Evolutionary conservation across 805 yeast genomes (phyloP).

Genomic region (Scheffersomyces spartinae): DNA sequence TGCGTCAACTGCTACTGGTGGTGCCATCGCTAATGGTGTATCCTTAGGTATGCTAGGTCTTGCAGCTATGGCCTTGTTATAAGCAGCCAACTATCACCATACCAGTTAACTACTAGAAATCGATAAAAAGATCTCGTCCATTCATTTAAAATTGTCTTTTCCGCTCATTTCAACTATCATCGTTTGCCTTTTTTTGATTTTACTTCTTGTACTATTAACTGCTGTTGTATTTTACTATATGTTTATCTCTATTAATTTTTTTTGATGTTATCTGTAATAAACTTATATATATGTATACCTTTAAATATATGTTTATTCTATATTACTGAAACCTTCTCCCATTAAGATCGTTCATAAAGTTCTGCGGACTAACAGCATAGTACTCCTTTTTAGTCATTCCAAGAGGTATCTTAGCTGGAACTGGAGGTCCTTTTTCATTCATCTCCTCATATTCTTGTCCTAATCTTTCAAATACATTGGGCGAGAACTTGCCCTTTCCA

Average conservation of each 20-base stretch:
- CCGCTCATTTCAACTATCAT: no score
- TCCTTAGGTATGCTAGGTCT: constrained; percentile 15
- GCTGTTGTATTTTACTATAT: no score
- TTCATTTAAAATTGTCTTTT: no score
- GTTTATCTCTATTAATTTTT: no score
- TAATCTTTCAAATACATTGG: no score
- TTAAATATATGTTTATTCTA: no score
- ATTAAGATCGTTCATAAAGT: constrained; percentile 24
- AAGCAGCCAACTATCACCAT: constrained; percentile 2
- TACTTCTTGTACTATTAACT: no score
- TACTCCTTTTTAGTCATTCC: constrained; percentile 32
- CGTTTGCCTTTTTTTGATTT: no score
- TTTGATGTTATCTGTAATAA: no score
- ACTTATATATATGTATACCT: background rate
- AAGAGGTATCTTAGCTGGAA: constrained; percentile 33
- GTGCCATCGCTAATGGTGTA: constrained; percentile 12
- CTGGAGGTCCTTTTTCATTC: constrained; percentile 15
- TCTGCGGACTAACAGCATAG: constrained; percentile 28
- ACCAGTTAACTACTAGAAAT: background rate
- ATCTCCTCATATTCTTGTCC: constrained; percentile 4
- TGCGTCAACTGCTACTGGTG: constrained; percentile 17
- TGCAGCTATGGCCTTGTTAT: constrained; percentile 24
- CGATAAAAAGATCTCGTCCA: background rate
- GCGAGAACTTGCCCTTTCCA: constrained; percentile 32
- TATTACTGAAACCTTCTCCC: no score